Evolutionary conservation across 2,329 filamentous ascomycete genomes (phyloP), one percentile per base, ranked within the genome.

Genomic region (Beauveria scarabaeidicola): DNA sequence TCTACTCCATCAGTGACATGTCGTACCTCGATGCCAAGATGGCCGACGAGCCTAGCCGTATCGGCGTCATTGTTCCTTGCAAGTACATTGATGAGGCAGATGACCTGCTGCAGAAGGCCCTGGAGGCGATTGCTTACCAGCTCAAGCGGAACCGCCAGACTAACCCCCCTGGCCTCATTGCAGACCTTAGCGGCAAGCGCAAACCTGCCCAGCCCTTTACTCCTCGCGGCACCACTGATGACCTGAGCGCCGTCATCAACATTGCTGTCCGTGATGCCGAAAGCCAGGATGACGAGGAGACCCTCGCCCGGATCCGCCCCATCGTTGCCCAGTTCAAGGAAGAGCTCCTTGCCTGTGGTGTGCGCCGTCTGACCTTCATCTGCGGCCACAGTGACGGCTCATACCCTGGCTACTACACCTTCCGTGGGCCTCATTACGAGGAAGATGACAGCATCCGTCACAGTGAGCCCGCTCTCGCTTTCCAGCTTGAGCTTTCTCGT

Each of bases 401-500:
- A 15, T 96, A 97, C 74, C 94, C 93, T 23, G 91, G 90, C 52
- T 97, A 99, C 83, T 97, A 90, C 81, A 99, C 94, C 47, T 99
- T 97, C 90, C 89, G 94, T 72, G 93, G 93, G 6, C 93, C 94
- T 29, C 77, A 80, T 55, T 99, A 96, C 74, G 81, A 85, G 56
- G 94, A 99, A 75, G 94, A 99, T 69, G 85, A 90, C 73, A 96
- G 89, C 74, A 97, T 99, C 70, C 93, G 94, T 78, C 93, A 99
- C 80, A 95, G 85, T 65, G 94, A 99, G 77, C 94, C 94, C 54
- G 93, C 94, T 59, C 82, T 97, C 74, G 92, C 94, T 70, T 99
- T 97, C 90, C 94, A 99, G 81, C 89, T 97, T 73, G 94, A 99
- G 77, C 86, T 99, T 64, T 88, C 87, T 61, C 89, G 94, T 73